Base-by-base conservation (phyloP, 108 stramenopile species). In the Conticribra guillardii region DNA sequence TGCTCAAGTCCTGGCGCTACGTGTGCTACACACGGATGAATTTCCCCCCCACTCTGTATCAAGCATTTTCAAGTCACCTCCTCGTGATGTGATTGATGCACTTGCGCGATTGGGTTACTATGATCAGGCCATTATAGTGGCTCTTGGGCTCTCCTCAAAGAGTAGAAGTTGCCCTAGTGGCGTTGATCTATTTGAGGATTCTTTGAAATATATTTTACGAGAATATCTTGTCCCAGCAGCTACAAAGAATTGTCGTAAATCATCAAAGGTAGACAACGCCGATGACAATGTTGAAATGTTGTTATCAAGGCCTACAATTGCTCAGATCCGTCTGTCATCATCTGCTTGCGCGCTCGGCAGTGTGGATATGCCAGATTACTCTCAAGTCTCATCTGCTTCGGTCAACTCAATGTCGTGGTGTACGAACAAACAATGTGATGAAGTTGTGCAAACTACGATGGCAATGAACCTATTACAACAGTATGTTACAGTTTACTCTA, bases 71-170 rank as follows among this genome's bases (percentile, higher is more conserved):
- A 64, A 77, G 37, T 51, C 66, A 33, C 27, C 67, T 34, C 60
- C 66, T 14, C 52, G 28, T 22, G 72, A 65, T 21, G 73, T 74
- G 9, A 81, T 92, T 69, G 86, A 88, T 37, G 60, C 57, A 9
- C 52, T 92, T n/a, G 87, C 86, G 37, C 47, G 77, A 33, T 59
- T 72, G 50, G 91, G 91, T 29, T 89, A 93, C 63, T 84, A 82
- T 55, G 84, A 82, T 54, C 56, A 84, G 17, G 92, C 88, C 15
- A 73, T 90, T 37, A 58, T 79, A 11, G 56, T 93, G n/a, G 74
- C 91, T 0, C 46, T 59, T 28, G 68, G 67, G 14, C 31, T 74
- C 19, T 76, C 85, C 14, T 54, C 67, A 0, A 66, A 73, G 59
- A 75, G 67, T 9, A 76, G 64, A 24, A 60, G 68, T 33, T 69